Conservation (phyloP, 2,329 filamentous ascomycete species). For the Zasmidium citrigriseum region DNA sequence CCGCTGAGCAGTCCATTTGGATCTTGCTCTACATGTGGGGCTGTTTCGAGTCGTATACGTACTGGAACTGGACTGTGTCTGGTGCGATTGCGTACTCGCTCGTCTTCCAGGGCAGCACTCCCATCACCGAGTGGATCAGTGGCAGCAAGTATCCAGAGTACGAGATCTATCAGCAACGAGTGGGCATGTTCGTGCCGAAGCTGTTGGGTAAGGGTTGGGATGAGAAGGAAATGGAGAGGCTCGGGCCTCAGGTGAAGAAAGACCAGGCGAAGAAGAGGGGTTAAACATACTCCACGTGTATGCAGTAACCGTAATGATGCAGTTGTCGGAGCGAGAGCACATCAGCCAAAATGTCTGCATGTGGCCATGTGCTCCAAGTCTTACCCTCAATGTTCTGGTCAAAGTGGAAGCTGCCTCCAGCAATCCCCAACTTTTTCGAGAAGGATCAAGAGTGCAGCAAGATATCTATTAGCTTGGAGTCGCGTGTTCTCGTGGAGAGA, state of each 20-base stretch:
- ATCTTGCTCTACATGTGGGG: constrained; percentile 85
- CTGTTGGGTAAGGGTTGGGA: constrained; percentile 34
- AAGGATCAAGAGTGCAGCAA: too few species aligned
- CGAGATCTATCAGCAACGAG: constrained; percentile 74
- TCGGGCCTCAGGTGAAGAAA: constrained; percentile 15
- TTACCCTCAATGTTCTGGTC: too few species aligned
- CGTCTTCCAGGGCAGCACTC: constrained; percentile 87
- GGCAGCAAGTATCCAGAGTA: constrained; percentile 87
- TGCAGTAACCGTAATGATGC: neutral
- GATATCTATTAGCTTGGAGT: too few species aligned
- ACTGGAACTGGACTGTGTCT: constrained; percentile 75
- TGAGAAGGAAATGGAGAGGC: constrained; percentile 29
- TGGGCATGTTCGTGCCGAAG: constrained; percentile 80
- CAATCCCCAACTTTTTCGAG: too few species aligned
- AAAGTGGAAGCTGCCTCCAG: too few species aligned
- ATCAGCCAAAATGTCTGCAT: neutral
- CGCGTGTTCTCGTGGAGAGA: too few species aligned
- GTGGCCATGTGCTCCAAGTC: neutral
- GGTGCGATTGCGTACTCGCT: constrained; percentile 71
- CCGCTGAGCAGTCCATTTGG: constrained; percentile 90
- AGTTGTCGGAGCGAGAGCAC: neutral
- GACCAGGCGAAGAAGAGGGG: constrained; percentile 9
- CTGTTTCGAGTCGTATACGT: constrained; percentile 69
- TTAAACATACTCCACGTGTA: neutral
- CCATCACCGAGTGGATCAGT: constrained; percentile 81